Conservation (phyloP, 2,329 filamentous ascomycete genomes). For the Colletotrichum karsti region DNA sequence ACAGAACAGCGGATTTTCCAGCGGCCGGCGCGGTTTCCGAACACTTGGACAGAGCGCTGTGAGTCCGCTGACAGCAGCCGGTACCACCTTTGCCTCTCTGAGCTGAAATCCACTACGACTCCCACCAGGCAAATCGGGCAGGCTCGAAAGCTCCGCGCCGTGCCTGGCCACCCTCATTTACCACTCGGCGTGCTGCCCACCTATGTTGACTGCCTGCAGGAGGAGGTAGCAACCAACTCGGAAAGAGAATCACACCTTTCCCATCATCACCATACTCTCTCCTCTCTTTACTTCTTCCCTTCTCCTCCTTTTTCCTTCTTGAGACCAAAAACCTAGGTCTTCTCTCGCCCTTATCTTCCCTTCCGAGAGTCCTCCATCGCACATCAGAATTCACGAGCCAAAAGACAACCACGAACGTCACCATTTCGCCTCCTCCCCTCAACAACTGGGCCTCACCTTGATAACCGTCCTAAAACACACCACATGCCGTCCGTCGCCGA, state of each 20-base stretch:
- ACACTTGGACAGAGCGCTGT: slow-evolving; percentile 3
- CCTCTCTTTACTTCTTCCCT: background rate
- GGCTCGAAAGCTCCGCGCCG: slow-evolving; percentile 19
- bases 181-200: slow-evolving; percentile 5
- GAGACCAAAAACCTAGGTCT: background rate
- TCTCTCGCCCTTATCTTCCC: background rate
- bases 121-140: slow-evolving; percentile 8
- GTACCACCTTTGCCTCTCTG: background rate
- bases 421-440: background rate
- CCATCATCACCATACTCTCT: slow-evolving; percentile 4
- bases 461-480: background rate
- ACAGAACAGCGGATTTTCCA: slow-evolving; percentile 6
- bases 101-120: slow-evolving; percentile 12
- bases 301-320: background rate
- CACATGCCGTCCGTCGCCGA: slow-evolving; percentile 30
- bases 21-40: slow-evolving; percentile 8
- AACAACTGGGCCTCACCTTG: background rate
- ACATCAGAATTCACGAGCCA: background rate
- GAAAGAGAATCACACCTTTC: background rate
- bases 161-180: background rate
- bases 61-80: slow-evolving; percentile 3
- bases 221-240: slow-evolving; percentile 3
- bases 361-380: background rate
- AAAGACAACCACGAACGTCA: background rate
- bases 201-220: slow-evolving; percentile 9